These are phyloP conservation scores for Microbotryomycetes sp. DNA, from an alignment of 1,284 basidiomycete genomes.

Conservation along the genomic window DNA sequence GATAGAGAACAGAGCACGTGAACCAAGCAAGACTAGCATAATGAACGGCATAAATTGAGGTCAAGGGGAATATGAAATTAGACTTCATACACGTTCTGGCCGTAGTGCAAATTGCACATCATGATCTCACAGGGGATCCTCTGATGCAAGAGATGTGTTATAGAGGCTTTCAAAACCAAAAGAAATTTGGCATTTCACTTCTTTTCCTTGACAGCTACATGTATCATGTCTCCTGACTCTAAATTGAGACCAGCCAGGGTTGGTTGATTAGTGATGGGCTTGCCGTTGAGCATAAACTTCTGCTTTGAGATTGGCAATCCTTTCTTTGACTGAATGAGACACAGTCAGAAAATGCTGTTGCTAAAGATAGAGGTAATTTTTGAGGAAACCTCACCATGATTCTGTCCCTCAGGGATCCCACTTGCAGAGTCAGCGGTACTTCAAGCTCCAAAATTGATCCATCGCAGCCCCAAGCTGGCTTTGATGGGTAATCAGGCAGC, in stretches of 20 bases:
- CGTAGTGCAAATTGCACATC: too few relatives aligned
- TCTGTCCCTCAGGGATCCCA: slow-evolving; percentile 78
- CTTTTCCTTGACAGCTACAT: slow-evolving; percentile 64
- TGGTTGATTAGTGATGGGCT: slow-evolving; percentile 74
- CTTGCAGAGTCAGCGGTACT: slow-evolving; percentile 67
- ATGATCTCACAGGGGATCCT: too few relatives aligned
- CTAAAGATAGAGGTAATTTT: slow-evolving; percentile 38
- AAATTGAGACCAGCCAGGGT: slow-evolving; percentile 79
- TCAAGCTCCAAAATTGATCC: slow-evolving; percentile 70
- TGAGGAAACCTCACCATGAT: slow-evolving; percentile 73
- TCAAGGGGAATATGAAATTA: too few relatives aligned
- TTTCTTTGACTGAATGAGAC: slow-evolving; percentile 13
- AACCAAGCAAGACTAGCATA: too few relatives aligned
- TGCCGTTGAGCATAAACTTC: slow-evolving; percentile 49
- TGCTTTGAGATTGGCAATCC: slow-evolving; percentile 31
- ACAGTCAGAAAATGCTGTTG: not conserved
- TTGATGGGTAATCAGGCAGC: slow-evolving; percentile 65
- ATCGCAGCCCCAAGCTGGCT: slow-evolving; percentile 85
- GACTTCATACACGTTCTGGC: too few relatives aligned
- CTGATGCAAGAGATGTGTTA: too few relatives aligned
- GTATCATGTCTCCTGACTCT: slow-evolving; percentile 75
- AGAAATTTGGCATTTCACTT: too few relatives aligned
- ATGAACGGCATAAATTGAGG: too few relatives aligned
- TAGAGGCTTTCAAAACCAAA: too few relatives aligned
- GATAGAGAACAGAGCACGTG: too few relatives aligned